Percentiles rank a stretch among this genome's conserved stretches.
Conservation (phyloP, 2,329 filamentous ascomycete species). For the Diaporthe sp. region DNA sequence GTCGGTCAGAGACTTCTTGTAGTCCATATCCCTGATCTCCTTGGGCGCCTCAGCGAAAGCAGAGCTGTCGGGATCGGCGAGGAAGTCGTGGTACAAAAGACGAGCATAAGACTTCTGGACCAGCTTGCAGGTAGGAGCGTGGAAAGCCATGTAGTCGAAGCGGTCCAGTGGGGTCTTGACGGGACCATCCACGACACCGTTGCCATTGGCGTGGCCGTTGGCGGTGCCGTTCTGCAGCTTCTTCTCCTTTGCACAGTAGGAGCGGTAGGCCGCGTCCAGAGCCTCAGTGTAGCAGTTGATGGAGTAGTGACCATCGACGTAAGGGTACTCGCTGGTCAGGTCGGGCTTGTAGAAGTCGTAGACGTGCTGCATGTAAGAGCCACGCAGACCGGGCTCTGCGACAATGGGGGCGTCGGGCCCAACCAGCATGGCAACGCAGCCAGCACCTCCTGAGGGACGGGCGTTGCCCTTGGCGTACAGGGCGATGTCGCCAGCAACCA, state of each 20-base stretch:
- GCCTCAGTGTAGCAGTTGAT: slow-evolving; percentile 85
- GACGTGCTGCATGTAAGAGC: slow-evolving; percentile 84
- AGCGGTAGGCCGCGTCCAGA: slow-evolving; percentile 84
- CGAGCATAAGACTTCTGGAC: slow-evolving; percentile 88
- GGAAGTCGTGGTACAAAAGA: slow-evolving; percentile 88
- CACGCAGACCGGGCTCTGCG: slow-evolving; percentile 82
- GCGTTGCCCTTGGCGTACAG: slow-evolving; percentile 88
- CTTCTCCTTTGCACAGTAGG: slow-evolving; percentile 81
- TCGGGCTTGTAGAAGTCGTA: slow-evolving; percentile 95
- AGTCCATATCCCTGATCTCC: slow-evolving; percentile 83
- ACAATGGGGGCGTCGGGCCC: slow-evolving; percentile 83
- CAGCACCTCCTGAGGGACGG: slow-evolving; percentile 84
- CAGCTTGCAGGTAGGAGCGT: slow-evolving; percentile 88
- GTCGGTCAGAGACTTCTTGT: slow-evolving; percentile 83
- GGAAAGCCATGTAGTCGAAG: slow-evolving; percentile 88
- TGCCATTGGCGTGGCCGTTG: slow-evolving; percentile 67
- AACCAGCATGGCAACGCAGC: slow-evolving; percentile 82
- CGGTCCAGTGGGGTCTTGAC: slow-evolving; percentile 78
- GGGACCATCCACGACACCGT: slow-evolving; percentile 64
- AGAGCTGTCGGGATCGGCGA: slow-evolving; percentile 74
- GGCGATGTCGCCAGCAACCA: slow-evolving; percentile 85
- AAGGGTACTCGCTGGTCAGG: slow-evolving; percentile 87
- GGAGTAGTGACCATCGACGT: slow-evolving; percentile 87
- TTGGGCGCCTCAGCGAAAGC: slow-evolving; percentile 81
- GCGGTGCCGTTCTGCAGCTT: slow-evolving; percentile 58